Base-by-base conservation (phyloP, 305 asterid species). In the Ilex paraguariensis region DNA sequence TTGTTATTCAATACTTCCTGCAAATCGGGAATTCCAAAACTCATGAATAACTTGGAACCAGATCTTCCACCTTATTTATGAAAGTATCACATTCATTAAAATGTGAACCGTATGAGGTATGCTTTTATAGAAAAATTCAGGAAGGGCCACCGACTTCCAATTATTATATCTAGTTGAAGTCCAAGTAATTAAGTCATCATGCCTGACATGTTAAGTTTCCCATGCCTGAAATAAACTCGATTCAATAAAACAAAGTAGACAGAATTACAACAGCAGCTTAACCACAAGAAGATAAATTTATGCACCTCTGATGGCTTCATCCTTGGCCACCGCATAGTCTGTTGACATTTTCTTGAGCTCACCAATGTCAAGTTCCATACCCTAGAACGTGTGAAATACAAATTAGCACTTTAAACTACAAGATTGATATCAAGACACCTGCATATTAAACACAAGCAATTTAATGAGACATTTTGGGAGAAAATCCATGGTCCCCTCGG, bases 281-380 rank as follows among this genome's bases (percentile, higher is more conserved):
- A 46, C 15, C 52, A 10, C 13, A 10, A 46, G 15, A 46, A 46
- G 10, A 46, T 10, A 11, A 11, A 46, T 46, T 7, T 13, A 46
- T 46, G 55, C 81, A 90, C 97, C 97, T 75, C 70, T 84, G 69
- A 91, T 75, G 44, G 92, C 91, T 17, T 61, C 78, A 62, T 83
- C 84, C 82, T 91, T 91, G 63, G 95, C 90, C 54, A 73, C 74
- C 54, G 87, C 92, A 82, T 91, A 91, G 44, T 85, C 88, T 10
- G 79, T 71, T 42, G 95, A 82, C 33, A 63, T 77, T 73, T 76
- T 73, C 81, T 84, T 88, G 75, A 92, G 75, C 68, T 68, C 56
- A 72, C 80, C 89, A 57, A 81, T 82, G 60, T 86, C 95, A 68
- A 92, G 91, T 68, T 92, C 98, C 73, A 1, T 16, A 56, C 84